These are phyloP conservation scores for Dioscorea alata DNA, from an alignment of 106 monocot species.

Conservation along the genomic window DNA sequence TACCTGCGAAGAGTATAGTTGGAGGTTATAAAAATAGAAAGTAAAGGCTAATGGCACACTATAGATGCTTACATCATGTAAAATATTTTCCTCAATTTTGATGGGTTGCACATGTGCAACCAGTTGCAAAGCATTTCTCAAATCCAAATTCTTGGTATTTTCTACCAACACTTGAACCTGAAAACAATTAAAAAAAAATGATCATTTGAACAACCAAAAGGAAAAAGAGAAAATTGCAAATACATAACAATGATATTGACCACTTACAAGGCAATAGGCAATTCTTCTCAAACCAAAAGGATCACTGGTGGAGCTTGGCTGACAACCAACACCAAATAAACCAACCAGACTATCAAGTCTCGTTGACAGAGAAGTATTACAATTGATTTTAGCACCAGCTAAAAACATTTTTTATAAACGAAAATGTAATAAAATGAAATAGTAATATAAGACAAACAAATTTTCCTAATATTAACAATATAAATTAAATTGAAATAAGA, in stretches of 20 bases:
- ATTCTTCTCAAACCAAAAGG: conserved; percentile 96
- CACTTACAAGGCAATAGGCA: conserved; percentile 93
- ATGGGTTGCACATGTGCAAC: conserved; percentile 79
- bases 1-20: conserved; percentile 30
- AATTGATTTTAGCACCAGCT: not conserved
- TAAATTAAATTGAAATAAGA: not conserved
- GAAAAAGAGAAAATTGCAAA: not conserved
- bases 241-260: not conserved
- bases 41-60: not conserved
- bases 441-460: not conserved
- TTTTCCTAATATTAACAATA: not conserved
- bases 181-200: conserved; percentile 2
- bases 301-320: conserved; percentile 87
- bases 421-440: no score
- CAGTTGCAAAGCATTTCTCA: conserved; percentile 55
- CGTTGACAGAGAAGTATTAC: not conserved
- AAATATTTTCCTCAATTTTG: conserved; percentile 31
- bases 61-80: conserved; percentile 52
- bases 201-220: not conserved
- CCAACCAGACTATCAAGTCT: conserved; percentile 97
- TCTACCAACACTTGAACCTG: conserved; percentile 94
- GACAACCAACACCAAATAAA: conserved; percentile 89
- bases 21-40: not conserved
- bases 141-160: conserved; percentile 74
- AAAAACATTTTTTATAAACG: no score